Evolutionary conservation across 2,329 filamentous ascomycete species (phyloP).

Genomic region (Penicillium oxalicum): DNA sequence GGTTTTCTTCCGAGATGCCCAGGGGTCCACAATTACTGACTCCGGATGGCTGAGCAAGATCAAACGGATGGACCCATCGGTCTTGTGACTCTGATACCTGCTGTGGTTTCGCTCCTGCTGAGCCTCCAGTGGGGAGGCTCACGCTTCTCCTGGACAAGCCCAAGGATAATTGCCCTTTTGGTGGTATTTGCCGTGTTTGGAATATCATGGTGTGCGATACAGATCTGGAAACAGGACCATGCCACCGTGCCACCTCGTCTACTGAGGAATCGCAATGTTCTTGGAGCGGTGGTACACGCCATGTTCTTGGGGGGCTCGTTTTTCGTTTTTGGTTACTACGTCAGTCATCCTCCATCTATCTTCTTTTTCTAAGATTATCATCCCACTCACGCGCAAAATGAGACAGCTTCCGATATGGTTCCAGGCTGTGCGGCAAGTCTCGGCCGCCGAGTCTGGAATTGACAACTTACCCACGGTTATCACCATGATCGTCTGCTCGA

Average conservation of each 20-base stretch:
- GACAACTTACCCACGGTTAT: constrained; percentile 35
- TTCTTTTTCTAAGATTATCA: neutral
- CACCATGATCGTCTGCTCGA: constrained; percentile 26
- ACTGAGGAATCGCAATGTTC: constrained; percentile 40
- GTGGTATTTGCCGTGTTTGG: constrained; percentile 47
- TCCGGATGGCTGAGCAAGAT: constrained; percentile 18
- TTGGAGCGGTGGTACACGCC: constrained; percentile 37
- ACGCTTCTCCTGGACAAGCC: constrained; percentile 41
- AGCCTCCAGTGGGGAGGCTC: constrained; percentile 45
- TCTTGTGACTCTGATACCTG: constrained; percentile 40
- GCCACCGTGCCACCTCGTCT: constrained; percentile 44
- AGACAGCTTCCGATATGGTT: constrained; percentile 41
- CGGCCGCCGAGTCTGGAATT: constrained; percentile 33
- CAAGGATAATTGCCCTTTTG: constrained; percentile 44
- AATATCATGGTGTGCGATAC: constrained; percentile 35
- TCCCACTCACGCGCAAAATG: neutral
- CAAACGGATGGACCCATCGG: constrained; percentile 38
- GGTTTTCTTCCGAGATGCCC: constrained; percentile 26
- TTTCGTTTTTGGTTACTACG: constrained; percentile 44
- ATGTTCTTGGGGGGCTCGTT: constrained; percentile 42
- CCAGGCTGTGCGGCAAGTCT: constrained; percentile 33
- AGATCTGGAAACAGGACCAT: constrained; percentile 36
- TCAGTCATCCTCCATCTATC: constrained; percentile 7
- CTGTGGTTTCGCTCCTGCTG: constrained; percentile 44
- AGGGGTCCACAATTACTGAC: constrained; percentile 18